Evolutionary conservation across 371 early-diverging fungal genomes (phyloP).

Genomic region (Gilbertella persicaria): DNA sequence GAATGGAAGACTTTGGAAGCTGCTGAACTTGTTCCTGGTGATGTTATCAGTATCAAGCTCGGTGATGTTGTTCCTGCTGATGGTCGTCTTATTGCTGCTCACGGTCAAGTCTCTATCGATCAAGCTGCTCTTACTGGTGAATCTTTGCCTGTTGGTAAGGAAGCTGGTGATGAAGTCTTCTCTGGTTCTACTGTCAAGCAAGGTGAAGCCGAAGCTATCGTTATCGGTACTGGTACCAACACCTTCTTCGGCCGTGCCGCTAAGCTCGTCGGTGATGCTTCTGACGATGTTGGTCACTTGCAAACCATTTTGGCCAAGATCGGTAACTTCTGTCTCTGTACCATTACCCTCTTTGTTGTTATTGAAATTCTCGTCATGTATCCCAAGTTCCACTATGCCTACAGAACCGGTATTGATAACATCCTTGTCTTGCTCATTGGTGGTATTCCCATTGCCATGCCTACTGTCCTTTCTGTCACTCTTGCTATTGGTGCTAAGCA

Average conservation of each 20-base stretch:
- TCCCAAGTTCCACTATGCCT: conserved; percentile 65
- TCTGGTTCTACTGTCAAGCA: conserved; percentile 83
- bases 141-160: conserved; percentile 65
- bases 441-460: conserved; percentile 74
- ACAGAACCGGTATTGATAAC: conserved; percentile 65
- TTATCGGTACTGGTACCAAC: conserved; percentile 75
- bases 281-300: conserved; percentile 79
- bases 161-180: conserved; percentile 61
- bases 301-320: conserved; percentile 82
- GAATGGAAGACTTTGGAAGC: conserved; percentile 48
- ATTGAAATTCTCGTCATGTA: conserved; percentile 78
- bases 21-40: conserved; percentile 63
- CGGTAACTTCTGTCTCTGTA: conserved; percentile 78
- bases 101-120: conserved; percentile 59
- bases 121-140: conserved; percentile 84
- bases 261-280: conserved; percentile 68
- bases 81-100: conserved; percentile 42
- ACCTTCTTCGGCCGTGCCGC: conserved; percentile 88
- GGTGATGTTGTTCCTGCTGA: conserved; percentile 81
- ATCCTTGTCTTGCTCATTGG: conserved; percentile 67
- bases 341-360: conserved; percentile 68
- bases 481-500: conserved; percentile 89
- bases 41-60: conserved; percentile 64
- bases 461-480: conserved; percentile 85
- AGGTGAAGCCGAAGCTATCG: conserved; percentile 82